phyloP scores from a whole-genome alignment of 371 early-diverging fungal genomes.

The Mucor velutinosus region DNA sequence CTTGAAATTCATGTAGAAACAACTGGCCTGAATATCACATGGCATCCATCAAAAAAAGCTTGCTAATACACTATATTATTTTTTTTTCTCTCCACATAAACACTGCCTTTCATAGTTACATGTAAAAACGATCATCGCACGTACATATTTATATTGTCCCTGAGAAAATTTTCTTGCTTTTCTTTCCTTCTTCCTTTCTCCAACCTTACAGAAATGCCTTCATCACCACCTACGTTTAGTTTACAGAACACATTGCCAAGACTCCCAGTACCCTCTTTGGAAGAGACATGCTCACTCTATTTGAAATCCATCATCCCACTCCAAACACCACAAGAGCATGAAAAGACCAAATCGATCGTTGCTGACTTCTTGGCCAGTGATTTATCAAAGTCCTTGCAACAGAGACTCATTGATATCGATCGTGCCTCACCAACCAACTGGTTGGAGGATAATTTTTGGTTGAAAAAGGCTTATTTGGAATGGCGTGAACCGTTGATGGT shows the following conservation, averaged over 20 bases:
- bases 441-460: conserved; percentile 94
- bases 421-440: conserved; percentile 73
- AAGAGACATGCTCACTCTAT: conserved; percentile 76
- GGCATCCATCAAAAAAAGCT: conserved; percentile 11
- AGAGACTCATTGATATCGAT: conserved; percentile 63
- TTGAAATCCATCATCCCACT: conserved; percentile 69
- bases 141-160: neutral
- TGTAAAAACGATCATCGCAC: no score
- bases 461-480: conserved; percentile 80
- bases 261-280: conserved; percentile 78
- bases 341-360: conserved; percentile 32
- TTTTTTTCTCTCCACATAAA: neutral
- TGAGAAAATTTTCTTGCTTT: neutral
- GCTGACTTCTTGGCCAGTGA: conserved; percentile 34
- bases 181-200: conserved; percentile 6
- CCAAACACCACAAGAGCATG: conserved; percentile 40
- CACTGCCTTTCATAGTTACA: neutral
- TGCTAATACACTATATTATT: conserved; percentile 4
- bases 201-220: conserved; percentile 3
- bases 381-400: conserved; percentile 46
- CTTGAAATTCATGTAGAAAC: neutral
- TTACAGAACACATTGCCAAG: conserved; percentile 75
- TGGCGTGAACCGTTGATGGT: conserved; percentile 88
- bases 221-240: conserved; percentile 56
- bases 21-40: conserved; percentile 11